Conservation (phyloP, 768 basidiomycete species). For the Amanita exitialis region DNA sequence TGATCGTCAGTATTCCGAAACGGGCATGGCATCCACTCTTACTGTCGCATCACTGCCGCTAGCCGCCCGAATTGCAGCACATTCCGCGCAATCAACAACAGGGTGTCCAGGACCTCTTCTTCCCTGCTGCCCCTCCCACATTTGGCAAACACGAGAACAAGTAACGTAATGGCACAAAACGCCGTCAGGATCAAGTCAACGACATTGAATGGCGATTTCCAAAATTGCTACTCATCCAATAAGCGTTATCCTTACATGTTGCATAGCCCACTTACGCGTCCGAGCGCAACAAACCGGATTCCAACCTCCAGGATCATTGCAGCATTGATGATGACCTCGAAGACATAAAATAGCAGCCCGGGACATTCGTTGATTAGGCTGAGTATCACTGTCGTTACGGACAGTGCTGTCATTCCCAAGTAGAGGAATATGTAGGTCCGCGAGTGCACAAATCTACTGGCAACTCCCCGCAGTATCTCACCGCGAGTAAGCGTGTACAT, state of each 20-base stretch:
- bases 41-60: conserved; percentile 93
- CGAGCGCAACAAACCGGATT: conserved; percentile 88
- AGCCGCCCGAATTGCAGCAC: conserved; percentile 87
- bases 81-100: conserved; percentile 87
- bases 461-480: conserved; percentile 78
- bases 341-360: conserved; percentile 76
- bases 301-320: conserved; percentile 93
- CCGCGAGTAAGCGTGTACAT: conserved; percentile 78
- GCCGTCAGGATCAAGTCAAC: conserved; percentile 81
- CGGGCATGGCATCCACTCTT: conserved; percentile 20
- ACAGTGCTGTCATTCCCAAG: conserved; percentile 80
- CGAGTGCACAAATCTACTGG: conserved; percentile 86
- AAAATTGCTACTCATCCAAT: conserved; percentile 67
- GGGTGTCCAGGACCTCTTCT: conserved; percentile 89
- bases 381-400: conserved; percentile 76
- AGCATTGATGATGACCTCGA: conserved; percentile 82
- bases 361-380: conserved; percentile 82
- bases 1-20: conserved; percentile 9
- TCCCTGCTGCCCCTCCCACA: conserved; percentile 79
- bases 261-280: conserved; percentile 50
- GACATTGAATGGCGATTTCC: conserved; percentile 88
- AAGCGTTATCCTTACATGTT: neutral
- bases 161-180: conserved; percentile 84
- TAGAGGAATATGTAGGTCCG: conserved; percentile 82
- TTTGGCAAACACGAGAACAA: conserved; percentile 82